Percentiles rank a stretch among this genome's conserved stretches.
These are phyloP conservation scores for Suillus brevipes DNA, from an alignment of 768 basidiomycete species.

Conservation along the genomic window DNA sequence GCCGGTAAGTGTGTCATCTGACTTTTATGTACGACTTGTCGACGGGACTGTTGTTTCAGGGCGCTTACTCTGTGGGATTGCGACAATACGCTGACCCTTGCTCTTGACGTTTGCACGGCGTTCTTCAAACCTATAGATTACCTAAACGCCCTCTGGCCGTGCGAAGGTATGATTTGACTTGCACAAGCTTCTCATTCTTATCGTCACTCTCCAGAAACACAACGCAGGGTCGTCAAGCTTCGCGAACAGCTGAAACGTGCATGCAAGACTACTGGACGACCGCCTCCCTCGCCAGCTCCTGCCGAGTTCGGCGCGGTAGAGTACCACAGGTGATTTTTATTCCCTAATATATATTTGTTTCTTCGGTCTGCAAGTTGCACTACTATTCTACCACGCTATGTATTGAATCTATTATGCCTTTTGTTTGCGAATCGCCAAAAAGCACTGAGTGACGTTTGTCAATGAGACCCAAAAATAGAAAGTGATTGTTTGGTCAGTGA, in stretches of 20 bases:
- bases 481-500: slow-evolving; percentile 5
- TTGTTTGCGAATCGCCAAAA: background rate
- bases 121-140: slow-evolving; percentile 64
- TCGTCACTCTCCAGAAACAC: slow-evolving; percentile 44
- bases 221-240: slow-evolving; percentile 46
- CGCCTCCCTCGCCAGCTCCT: slow-evolving; percentile 39
- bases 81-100: slow-evolving; percentile 57
- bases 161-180: slow-evolving; percentile 44
- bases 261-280: slow-evolving; percentile 49
- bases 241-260: slow-evolving; percentile 47
- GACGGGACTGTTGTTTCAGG: slow-evolving; percentile 31
- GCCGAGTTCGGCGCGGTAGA: slow-evolving; percentile 6
- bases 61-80: slow-evolving; percentile 60
- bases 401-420: background rate
- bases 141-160: slow-evolving; percentile 64
- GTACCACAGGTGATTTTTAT: background rate
- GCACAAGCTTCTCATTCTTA: slow-evolving; percentile 9
- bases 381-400: background rate
- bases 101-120: slow-evolving; percentile 61
- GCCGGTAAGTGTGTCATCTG: slow-evolving; percentile 38
- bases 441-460: background rate
- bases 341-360: background rate
- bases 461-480: slow-evolving; percentile 3
- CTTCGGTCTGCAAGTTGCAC: background rate
- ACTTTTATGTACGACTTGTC: slow-evolving; percentile 9